A percentile compares a stretch with the other conserved stretches of the same genome.
Evolutionary conservation across 2,329 filamentous ascomycete species (phyloP).

Genomic region (Fusarium praegraminearum): DNA sequence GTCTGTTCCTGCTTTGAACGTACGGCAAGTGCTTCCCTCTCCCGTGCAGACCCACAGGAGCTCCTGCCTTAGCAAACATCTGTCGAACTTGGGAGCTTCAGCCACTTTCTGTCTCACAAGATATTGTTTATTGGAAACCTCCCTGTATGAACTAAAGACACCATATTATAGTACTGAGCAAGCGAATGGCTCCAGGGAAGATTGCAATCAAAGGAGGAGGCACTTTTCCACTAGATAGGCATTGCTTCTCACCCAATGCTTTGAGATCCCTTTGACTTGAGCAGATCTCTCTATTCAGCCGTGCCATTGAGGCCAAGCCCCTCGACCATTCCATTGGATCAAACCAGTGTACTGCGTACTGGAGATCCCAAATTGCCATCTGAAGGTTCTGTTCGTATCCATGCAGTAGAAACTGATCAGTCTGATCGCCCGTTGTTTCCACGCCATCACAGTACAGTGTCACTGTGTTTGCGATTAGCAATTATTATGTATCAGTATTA

Average conservation of each 20-base stretch:
- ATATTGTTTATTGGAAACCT: not conserved
- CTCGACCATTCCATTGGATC: constrained; percentile 11
- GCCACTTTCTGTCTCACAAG: not conserved
- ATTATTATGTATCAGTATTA: not conserved
- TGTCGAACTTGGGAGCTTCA: not conserved
- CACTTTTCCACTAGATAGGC: not conserved
- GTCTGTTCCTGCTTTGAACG: constrained; percentile 1
- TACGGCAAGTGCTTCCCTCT: not conserved
- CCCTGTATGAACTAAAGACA: not conserved
- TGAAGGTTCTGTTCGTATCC: not conserved
- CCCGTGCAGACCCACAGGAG: constrained; percentile 1
- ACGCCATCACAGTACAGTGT: constrained; percentile 12
- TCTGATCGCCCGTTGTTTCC: constrained; percentile 11
- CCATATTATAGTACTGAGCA: not conserved
- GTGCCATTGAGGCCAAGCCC: not conserved
- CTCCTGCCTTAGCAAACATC: not conserved
- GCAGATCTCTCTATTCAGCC: not conserved
- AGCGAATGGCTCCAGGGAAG: not conserved
- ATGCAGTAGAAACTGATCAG: constrained; percentile 17
- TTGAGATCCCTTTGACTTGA: not conserved
- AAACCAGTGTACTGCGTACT: not conserved
- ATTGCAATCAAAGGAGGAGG: not conserved
- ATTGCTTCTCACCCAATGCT: not conserved
- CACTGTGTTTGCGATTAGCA: constrained; percentile 16
- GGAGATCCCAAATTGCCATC: not conserved